Conservation (phyloP, 2,329 filamentous ascomycete genomes). For the Chaetomium sp. region DNA sequence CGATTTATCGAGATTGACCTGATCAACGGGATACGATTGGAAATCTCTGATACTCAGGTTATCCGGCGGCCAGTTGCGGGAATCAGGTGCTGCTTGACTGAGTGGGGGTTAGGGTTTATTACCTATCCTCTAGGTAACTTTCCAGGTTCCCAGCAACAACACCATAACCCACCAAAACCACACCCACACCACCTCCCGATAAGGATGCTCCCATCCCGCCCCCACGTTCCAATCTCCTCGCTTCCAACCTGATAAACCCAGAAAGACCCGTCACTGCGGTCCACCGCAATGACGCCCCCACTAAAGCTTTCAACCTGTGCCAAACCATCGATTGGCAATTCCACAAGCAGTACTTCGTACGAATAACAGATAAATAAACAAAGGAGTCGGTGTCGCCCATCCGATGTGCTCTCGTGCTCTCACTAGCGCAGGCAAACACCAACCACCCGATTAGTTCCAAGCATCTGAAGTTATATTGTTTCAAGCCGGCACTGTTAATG, state of each 20-base stretch:
- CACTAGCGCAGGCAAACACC: background rate
- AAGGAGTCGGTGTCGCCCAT: background rate
- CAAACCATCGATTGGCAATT: background rate
- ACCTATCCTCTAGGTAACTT: no score
- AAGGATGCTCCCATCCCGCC: background rate
- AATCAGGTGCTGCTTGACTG: background rate
- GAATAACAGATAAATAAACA: background rate
- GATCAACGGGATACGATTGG: background rate
- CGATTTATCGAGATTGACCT: background rate
- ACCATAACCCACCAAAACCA: no score
- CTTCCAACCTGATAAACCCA: background rate
- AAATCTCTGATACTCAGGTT: slow-evolving; percentile 10
- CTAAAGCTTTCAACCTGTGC: slow-evolving; percentile 4
- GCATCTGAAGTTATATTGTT: no score
- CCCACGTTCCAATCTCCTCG: background rate
- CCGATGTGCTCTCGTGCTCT: no score
- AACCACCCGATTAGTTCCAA: no score
- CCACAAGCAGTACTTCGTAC: no score
- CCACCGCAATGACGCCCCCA: background rate
- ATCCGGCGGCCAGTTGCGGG: background rate
- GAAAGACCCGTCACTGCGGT: no score
- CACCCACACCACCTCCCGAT: background rate
- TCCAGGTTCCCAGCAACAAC: no score
- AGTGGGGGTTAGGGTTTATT: background rate
- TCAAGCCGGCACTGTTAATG: slow-evolving; percentile 17